Base-by-base conservation (phyloP, 1,284 basidiomycete species). In the Athelia psychrophila region DNA sequence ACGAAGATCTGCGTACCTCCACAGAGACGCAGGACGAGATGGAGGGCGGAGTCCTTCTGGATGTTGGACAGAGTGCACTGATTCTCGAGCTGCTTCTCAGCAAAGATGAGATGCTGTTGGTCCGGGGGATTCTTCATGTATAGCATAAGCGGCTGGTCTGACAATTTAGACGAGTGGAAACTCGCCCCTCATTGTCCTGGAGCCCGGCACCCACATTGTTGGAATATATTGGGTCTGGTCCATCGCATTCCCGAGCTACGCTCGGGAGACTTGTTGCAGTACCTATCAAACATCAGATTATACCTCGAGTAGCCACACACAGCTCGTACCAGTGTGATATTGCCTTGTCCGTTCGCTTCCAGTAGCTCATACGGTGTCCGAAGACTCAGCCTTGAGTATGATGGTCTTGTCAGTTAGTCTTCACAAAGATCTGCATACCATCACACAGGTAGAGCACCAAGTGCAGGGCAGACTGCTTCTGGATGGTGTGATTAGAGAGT, bases 11-110 rank as follows among this genome's bases (percentile, higher is more conserved):
- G 33, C n/a, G n/a, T 35, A n/a, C 33, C 33, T 35, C 33, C 33
- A 13, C 78, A 35, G n/a, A 42, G 38, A n/a, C 20, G 38, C 8
- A 42, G 38, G 8, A 42, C 38, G n/a, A 42, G 20, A 16, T 42
- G 38, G 20, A 42, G 38, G 8, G 38, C n/a, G 8, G 38, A 42
- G 6, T 42, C 38, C 20, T 42, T 42, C 38, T 42, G 38, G 38
- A 42, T 42, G 20, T 42, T 16, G 9, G 38, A 42, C 6, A 42
- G 16, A 5, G 38, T 42, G 20, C 38, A 16, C 8, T 16, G 8
- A 16, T 42, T 16, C 20, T 42, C 38, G n/a, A 42, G 38, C 38
- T 42, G 38, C n/a, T 6, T 42, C 8, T 16, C 38, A 5, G 38
- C 38, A 16, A 42, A 42, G 38, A 42, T 42, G 38, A 42, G 38